Conservation (phyloP, 2,329 filamentous ascomycete genomes). For the Trichoderma lentiforme region DNA sequence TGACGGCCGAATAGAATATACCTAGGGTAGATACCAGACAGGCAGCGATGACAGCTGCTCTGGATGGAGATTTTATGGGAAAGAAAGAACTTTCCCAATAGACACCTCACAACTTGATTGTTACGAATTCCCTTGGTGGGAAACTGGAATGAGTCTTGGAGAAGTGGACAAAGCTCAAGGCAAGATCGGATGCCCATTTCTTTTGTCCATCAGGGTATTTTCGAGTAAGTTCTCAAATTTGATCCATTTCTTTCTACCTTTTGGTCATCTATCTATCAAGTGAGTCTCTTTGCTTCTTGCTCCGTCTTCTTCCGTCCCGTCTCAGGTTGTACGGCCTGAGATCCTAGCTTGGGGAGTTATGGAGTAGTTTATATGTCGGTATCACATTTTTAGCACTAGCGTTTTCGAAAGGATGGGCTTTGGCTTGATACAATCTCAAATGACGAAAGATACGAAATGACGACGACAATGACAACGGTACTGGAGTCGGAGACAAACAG, state of each 20-base stretch:
- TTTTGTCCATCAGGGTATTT: not conserved
- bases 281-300: not conserved
- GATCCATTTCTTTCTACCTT: not conserved
- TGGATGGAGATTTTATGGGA: not conserved
- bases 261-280: not conserved
- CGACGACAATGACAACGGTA: not conserved
- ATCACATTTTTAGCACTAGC: not conserved
- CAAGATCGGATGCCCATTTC: not conserved
- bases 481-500: not conserved
- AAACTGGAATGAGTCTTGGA: not conserved
- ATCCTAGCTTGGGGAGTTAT: not conserved
- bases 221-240: not conserved
- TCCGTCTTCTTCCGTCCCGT: not conserved
- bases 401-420: not conserved
- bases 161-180: not conserved
- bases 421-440: not conserved
- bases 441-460: fast-evolving
- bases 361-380: not conserved
- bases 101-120: not conserved
- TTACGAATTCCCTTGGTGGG: not conserved
- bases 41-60: not conserved
- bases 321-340: not conserved
- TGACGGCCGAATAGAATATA: not conserved
- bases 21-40: not conserved
- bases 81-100: not conserved